Evolutionary conservation across 768 basidiomycete species (phyloP), one percentile per base, ranked within the genome.

Genomic region (Mycena sanguinolenta): DNA sequence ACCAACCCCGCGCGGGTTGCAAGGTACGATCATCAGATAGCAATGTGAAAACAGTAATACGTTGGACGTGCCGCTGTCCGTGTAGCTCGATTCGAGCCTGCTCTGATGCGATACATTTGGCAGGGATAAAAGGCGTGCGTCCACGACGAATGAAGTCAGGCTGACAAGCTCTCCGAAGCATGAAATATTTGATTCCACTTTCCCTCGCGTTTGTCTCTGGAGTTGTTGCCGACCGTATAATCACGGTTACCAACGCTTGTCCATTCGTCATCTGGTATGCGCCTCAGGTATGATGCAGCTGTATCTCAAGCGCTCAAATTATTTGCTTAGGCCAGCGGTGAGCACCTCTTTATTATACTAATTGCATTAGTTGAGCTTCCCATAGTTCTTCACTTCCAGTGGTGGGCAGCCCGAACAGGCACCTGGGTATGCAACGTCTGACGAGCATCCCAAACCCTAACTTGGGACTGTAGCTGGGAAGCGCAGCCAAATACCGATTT

Each of bases 161-260:
- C 30, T 62, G 39, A 34, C 21, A 4, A 52, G n/a, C n/a, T 52
- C 49, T 52, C 19, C 23, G 52, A 30, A 42, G 9, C 62, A 63
- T 63, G 62, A 63, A 54, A 39, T 63, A 54, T 54, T 30, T 63
- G 4, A 30, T 54, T 10, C 62, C 62, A 8, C 42, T 63, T 39
- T 63, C 52, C 39, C 36, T 63, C 3, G 62, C 62, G 16, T 46
- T 65, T 54, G 54, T 46, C 21, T 65, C 63, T 23, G 55, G 39
- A 44, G 44, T 58, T 28, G 55, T 58, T 28, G 63, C 63, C 28
- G 63, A 44, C 55, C 63, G 63, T 34, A 30, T 34, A 39, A 65
- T 65, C 63, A 65, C 63, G 55, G 63, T 65, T 53, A 0, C 34
- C 63, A 65, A 65, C 44, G 53, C 30, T 27, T 65, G 63, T 49